Base-by-base conservation (phyloP, 2,329 filamentous ascomycete genomes). In the Alternaria sp. region DNA sequence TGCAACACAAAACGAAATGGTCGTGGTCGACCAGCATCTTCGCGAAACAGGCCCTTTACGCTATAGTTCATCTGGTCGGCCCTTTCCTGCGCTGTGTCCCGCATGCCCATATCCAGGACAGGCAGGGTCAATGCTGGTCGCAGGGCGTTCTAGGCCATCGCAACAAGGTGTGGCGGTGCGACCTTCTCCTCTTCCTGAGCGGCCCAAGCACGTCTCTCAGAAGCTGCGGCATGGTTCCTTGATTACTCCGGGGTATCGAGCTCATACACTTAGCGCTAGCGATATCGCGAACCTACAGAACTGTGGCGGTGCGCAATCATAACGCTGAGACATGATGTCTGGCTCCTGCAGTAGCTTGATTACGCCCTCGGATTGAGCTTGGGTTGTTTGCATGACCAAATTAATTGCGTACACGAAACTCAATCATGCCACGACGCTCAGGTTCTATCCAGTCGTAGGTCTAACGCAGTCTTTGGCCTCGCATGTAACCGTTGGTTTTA, bases 151-250 rank as follows among this genome's bases (percentile, higher is more conserved):
- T 64, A 68, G 73, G 54, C 67, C 66, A 47, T 57, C 16, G 44
- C 57, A 48, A 61, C 12, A 38, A 55, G 42, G 44, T 70, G 68
- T 71, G 69, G 72, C 71, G 52, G 70, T 73, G 69, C 67, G 63
- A 55, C 54, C 52, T 60, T 55, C 11, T 52, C 61, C 63, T 66
- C 36, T 48, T 56, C 53, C n/a, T 61, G 47, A 61, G 56, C 39
- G 60, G 59, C 56, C 58, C 47, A 59, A 36, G 63, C 61, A 66
- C 46, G 62, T 65, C 64, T 56, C 54, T 14, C 12, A 30, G 47
- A 52, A 22, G 34, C 16, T 30, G 28, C 41, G 22, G 38, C 42
- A 49, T 32, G 3, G 44, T n/a, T 36, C 32, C 39, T 39, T 57
- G 28, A 34, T 8, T 9, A 32, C 51, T 47, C 51, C 16, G 20